Evolutionary conservation across 2,329 filamentous ascomycete genomes (phyloP).

Genomic region (Pleurostoma richardsiae): DNA sequence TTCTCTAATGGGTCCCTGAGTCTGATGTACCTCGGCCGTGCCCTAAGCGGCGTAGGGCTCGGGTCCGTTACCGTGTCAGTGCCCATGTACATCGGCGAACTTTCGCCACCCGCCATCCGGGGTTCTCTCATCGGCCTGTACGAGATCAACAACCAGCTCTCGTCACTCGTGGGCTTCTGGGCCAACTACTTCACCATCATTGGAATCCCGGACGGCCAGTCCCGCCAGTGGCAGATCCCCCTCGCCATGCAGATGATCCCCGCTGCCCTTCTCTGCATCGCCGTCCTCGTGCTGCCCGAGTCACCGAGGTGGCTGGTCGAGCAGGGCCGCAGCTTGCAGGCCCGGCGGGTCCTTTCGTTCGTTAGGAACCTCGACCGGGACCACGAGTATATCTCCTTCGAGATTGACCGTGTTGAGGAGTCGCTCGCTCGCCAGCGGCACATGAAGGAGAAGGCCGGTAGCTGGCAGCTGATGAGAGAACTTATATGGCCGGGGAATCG

Average conservation of each 20-base stretch:
- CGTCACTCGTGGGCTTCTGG: neutral
- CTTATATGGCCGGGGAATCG: neutral
- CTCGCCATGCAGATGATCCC: conserved; percentile 36
- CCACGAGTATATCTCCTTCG: neutral
- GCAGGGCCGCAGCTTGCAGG: conserved; percentile 28
- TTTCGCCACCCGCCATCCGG: conserved; percentile 6
- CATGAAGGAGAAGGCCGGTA: neutral
- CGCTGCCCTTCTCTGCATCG: conserved; percentile 20
- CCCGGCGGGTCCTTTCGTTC: neutral
- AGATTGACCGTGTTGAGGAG: neutral
- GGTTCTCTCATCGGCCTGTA: conserved; percentile 10
- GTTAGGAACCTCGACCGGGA: neutral
- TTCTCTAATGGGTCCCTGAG: conserved; percentile 5
- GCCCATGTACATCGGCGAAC: conserved; percentile 9
- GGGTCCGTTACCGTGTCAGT: conserved; percentile 9
- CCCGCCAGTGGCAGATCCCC: conserved; percentile 34
- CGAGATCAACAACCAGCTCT: conserved; percentile 6
- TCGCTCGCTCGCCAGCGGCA: neutral
- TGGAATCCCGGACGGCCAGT: conserved; percentile 3
- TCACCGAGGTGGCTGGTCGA: conserved; percentile 30
- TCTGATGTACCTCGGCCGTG: conserved; percentile 8
- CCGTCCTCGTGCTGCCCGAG: conserved; percentile 20
- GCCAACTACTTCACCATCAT: neutral
- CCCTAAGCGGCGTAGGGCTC: conserved; percentile 8
- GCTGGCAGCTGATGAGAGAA: neutral